phyloP scores from a whole-genome alignment of 2,329 filamentous ascomycete species.

The Fusarium sp. region DNA sequence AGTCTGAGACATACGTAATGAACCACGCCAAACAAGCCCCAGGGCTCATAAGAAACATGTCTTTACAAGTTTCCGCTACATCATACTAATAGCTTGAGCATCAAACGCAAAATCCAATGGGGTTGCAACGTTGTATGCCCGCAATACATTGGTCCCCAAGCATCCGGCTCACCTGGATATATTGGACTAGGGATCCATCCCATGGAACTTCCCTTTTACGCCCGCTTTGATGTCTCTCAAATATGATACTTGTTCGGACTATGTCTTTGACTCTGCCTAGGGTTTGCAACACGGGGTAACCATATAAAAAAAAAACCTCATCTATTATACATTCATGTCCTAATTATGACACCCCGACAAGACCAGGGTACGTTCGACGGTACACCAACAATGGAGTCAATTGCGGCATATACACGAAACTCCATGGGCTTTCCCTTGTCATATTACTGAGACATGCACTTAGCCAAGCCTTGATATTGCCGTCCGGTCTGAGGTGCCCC shows the following conservation, averaged over 20 bases:
- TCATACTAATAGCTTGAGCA: not conserved
- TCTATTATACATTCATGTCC: conserved; percentile 7
- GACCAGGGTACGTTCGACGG: conserved; percentile 29
- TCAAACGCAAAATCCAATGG: conserved; percentile 21
- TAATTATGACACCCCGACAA: conserved; percentile 24
- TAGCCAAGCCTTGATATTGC: conserved; percentile 40
- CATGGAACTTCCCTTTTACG: conserved; percentile 14
- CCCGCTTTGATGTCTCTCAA: conserved; percentile 12
- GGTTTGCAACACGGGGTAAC: conserved; percentile 8
- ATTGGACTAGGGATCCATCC: conserved; percentile 13
- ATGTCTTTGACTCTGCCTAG: not conserved
- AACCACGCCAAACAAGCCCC: not conserved
- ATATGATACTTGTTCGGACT: conserved; percentile 4
- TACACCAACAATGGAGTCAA: conserved; percentile 31
- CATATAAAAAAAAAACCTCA: conserved; percentile 20
- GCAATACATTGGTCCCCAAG: conserved; percentile 9
- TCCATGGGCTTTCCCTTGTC: conserved; percentile 26
- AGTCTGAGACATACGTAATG: conserved; percentile 30
- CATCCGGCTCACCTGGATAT: conserved; percentile 10
- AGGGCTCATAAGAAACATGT: conserved; percentile 5
- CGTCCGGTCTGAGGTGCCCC: conserved; percentile 31
- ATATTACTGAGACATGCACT: conserved; percentile 42
- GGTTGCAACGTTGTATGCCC: conserved; percentile 22
- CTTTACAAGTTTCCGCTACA: not conserved
- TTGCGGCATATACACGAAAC: conserved; percentile 39